Conservation (phyloP, 768 basidiomycete genomes). For the Trametes villosa region DNA sequence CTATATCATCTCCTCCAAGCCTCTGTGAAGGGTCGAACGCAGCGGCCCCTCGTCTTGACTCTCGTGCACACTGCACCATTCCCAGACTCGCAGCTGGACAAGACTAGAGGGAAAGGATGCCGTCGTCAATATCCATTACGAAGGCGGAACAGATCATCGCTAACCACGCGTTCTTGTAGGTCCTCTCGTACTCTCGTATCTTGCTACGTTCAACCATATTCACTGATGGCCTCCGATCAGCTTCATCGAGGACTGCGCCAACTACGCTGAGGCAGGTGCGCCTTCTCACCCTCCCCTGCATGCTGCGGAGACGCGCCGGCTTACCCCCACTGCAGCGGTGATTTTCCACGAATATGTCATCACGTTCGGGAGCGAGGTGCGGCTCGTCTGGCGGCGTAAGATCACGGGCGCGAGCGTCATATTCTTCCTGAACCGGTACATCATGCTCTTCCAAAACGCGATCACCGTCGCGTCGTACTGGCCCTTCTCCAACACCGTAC, state of each 20-base stretch:
- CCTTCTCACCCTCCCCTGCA: neutral
- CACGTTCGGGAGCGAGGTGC: conserved; percentile 12
- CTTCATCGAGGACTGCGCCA: conserved; percentile 1
- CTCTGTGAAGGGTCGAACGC: too few relatives aligned
- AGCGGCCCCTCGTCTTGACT: too few relatives aligned
- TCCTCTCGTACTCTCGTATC: too few relatives aligned
- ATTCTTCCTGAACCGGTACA: conserved; percentile 21
- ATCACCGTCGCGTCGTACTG: neutral
- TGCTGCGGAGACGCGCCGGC: too few relatives aligned
- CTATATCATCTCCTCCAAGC: too few relatives aligned
- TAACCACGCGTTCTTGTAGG: conserved; percentile 8
- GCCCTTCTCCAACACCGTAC: neutral
- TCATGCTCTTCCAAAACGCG: neutral
- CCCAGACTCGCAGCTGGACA: too few relatives aligned
- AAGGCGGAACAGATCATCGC: neutral
- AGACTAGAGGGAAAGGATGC: too few relatives aligned
- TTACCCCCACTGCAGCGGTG: neutral
- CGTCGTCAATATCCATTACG: neutral
- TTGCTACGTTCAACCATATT: too few relatives aligned
- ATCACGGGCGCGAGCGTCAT: conserved; percentile 14
- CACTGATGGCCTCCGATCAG: neutral
- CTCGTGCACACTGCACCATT: too few relatives aligned
- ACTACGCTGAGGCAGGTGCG: neutral
- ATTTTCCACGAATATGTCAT: conserved; percentile 23
- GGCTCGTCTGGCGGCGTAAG: conserved; percentile 20